Evolutionary conservation across 1,284 basidiomycete genomes (phyloP), one percentile per base, ranked within the genome.

Genomic region (Cystobasidium sp.): DNA sequence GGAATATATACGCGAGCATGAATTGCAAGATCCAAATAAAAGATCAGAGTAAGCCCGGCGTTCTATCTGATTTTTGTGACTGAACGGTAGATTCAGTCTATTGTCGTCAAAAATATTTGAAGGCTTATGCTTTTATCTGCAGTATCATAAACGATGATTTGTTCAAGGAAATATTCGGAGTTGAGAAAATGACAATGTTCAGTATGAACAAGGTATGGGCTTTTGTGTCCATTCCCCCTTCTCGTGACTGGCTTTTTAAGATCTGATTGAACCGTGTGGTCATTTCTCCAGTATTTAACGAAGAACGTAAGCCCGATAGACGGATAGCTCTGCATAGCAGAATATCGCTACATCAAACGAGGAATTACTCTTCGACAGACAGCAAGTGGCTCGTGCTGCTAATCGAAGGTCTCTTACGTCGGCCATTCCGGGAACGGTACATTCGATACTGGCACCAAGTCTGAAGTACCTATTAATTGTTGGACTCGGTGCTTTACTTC

Each of bases 111-210:
- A 12, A 18, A 43, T 39, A 6, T 39, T 24, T 20, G 41, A 18
- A 24, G 22, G 22, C 6, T 24, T 22, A 6, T 24, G 44, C 16
- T 9, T 16, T 37, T 65, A 9, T 10, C 39, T n/a, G 9, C 8
- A 66, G 64, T 43, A 73, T 73, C 53, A 65, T 73, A 41, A 73
- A 73, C 41, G 70, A 73, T 65, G 70, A 65, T 22, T 41, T 66
- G 8, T 73, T 73, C 63, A 56, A 65, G 41, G 70, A 73, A 51
- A 73, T 73, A 39, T 73, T 73, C 44, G 70, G 70, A 6, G 70
- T 73, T 8, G 63, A 73, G 43, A 73, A 65, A 37, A 73, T 73
- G 70, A 73, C 70, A n/a, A 73, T 73, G 70, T 73, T 73, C 41
- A 56, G 51, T 24, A 73, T 73, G 70, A 73, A 71, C 22, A 71